Evolutionary conservation across 169 alveolate genomes (phyloP), one percentile per base, ranked within the genome.

Genomic region (Plasmodium vinckei): DNA sequence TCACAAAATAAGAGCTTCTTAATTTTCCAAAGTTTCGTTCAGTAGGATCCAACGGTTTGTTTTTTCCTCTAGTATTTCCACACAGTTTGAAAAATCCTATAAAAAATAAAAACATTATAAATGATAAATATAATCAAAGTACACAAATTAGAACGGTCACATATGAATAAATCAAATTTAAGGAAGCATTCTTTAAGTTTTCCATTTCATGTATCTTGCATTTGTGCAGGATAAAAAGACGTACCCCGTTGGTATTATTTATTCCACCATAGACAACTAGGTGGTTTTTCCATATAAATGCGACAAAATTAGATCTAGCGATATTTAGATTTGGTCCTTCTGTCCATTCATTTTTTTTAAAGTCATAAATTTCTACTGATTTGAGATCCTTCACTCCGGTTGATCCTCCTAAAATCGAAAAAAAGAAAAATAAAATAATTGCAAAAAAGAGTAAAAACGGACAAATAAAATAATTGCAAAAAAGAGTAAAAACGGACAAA

Each of bases 281-380:
- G n/a, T 82, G 82, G 33, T 82, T 69, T 17, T 82, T 57, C 90
- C 90, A 82, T 46, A 53, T 23, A 57, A 82, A 82, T 33, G 57
- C 86, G 53, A 82, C 90, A 23, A 82, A 57, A 61, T 69, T 68
- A 1, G 77, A 82, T 53, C 90, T 73, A 2, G 90, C 53, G 27
- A 67, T 44, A 49, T 82, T 82, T 68, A 82, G 42, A 27, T 49
- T 82, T 0, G 90, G 90, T 7, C 90, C 90, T 19, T 42, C 84
- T 25, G 9, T 44, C 90, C 90, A 82, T 19, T 56, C 64, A 9
- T 70, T 54, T 12, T 12, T 82, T 60, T 82, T 46, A 10, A 68
- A 65, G 65, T 82, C 90, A 53, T 82, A 82, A 56, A 82, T 82
- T 68, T 82, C 90, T 33, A 82, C 90, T 12, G 90, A 82, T 49